Conservation (phyloP, 345 rosid genomes). For the Salix brachista region DNA sequence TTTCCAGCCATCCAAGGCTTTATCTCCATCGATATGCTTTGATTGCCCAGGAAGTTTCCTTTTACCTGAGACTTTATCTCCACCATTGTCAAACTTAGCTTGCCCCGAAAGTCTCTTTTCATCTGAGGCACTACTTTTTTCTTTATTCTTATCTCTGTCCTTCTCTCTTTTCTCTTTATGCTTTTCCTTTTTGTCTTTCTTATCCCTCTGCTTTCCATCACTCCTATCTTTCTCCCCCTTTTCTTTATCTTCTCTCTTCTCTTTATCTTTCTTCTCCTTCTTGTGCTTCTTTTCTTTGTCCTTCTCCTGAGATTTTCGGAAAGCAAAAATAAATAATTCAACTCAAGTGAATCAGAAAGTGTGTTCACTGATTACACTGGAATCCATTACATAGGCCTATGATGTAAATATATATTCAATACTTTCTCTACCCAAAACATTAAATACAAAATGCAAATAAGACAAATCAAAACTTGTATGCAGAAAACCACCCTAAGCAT, state of each 20-base stretch:
- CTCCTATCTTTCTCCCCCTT: conserved; percentile 52
- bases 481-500: background rate
- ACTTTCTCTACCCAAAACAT: background rate
- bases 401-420: background rate
- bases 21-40: conserved; percentile 24
- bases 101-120: conserved; percentile 28
- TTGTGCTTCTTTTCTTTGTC: conserved; percentile 50
- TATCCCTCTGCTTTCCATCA: conserved; percentile 46
- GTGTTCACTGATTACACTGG: background rate
- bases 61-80: conserved; percentile 30
- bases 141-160: conserved; percentile 33
- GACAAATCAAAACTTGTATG: background rate
- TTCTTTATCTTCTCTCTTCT: conserved; percentile 47
- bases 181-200: conserved; percentile 44
- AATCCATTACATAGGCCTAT: background rate
- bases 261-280: conserved; percentile 50
- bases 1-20: no score
- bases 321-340: background rate
- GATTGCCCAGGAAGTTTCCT: conserved; percentile 26
- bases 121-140: conserved; percentile 29
- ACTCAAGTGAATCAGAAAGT: background rate
- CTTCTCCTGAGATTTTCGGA: conserved; percentile 39
- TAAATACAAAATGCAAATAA: background rate
- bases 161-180: conserved; percentile 18
- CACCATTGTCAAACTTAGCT: conserved; percentile 19